Evolutionary conservation across 352 stramenopile genomes (phyloP).

Genomic region (Phytophthora crassamura): DNA sequence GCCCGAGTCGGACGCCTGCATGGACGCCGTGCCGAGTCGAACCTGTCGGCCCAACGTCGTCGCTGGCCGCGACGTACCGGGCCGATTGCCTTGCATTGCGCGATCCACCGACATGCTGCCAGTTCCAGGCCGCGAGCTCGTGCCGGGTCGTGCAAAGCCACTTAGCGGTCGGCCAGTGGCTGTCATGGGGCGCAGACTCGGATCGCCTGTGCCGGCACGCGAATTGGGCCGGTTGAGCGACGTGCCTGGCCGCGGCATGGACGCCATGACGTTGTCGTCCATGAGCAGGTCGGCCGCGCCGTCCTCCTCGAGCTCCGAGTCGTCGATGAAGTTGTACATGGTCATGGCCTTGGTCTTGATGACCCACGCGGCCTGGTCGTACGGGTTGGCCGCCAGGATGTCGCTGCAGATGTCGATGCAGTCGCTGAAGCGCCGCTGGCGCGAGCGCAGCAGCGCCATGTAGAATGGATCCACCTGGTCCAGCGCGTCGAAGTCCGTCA

Average conservation of each 20-base stretch:
- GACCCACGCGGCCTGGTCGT: conserved; percentile 91
- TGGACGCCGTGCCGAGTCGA: conserved; percentile 91
- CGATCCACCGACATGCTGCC: conserved; percentile 80
- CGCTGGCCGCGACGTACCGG: conserved; percentile 83
- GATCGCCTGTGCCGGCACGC: conserved; percentile 50
- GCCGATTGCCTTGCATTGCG: conserved; percentile 74
- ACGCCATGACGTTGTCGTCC: conserved; percentile 92
- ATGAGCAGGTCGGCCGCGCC: conserved; percentile 92
- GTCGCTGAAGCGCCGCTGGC: conserved; percentile 81
- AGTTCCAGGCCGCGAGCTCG: conserved; percentile 69
- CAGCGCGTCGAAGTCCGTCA: conserved; percentile 43
- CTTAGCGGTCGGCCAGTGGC: conserved; percentile 83
- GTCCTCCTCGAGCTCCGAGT: conserved; percentile 93
- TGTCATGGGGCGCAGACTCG: conserved; percentile 88
- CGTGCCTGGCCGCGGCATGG: conserved; percentile 88
- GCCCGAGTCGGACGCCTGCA: conserved; percentile 68
- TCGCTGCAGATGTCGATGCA: conserved; percentile 87
- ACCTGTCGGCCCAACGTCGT: conserved; percentile 92
- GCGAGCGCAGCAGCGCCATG: conserved; percentile 78
- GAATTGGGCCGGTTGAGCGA: conserved; percentile 90
- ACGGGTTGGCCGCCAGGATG: conserved; percentile 86
- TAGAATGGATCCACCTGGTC: conserved; percentile 91
- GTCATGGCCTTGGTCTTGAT: conserved; percentile 92
- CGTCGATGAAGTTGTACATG: conserved; percentile 91
- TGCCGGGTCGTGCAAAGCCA: conserved; percentile 88